Evolutionary conservation across 1,139 yeast species (phyloP), one percentile per base, ranked within the genome.

Genomic region (Hyphopichia burtonii): DNA sequence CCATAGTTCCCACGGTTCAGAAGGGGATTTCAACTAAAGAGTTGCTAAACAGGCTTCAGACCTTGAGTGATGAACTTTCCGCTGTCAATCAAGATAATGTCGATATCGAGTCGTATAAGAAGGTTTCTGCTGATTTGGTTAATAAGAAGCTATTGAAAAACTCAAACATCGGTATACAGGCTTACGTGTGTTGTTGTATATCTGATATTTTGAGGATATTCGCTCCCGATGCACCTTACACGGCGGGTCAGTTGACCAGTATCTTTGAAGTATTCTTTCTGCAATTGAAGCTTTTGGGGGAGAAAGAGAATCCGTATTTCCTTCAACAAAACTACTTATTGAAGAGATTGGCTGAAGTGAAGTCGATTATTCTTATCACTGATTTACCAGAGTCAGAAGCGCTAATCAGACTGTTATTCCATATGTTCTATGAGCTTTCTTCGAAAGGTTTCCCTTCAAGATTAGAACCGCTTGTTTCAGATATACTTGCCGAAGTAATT

Each of bases 211-310:
- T 91, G 35, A 73, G 96, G 45, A 63, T 90, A 10, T 84, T 75
- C 57, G 97, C 96, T 0, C 97, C 97, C 0, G 88, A 90, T 61
- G 96, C 97, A 4, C 97, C 98, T 6, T 90, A 77, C 61, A 80
- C 87, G 2, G 81, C 82, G 30, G 51, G 66, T 1, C 84, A 86
- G 49, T 65, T 90, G 27, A 68, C 81, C 1, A 80, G 74, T 23
- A 71, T 84, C n/a, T 85, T 86, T 64, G 75, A 70, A 48, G 65
- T 83, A 6, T 80, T 88, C 53, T 74, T 84, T 49, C 65, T 67
- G 30, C 93, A 86, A 56, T 78, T 90, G 50, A 74, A 73, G 43
- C 72, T 71, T 37, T 62, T 89, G 34, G 60, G 76, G 11, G 82
- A 83, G 45, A 67, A 74, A 1, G 85, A 82, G 23, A 80, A 82